phyloP scores from a whole-genome alignment of 495 filamentous ascomycete genomes.

The Trypethelium eluteriae region DNA sequence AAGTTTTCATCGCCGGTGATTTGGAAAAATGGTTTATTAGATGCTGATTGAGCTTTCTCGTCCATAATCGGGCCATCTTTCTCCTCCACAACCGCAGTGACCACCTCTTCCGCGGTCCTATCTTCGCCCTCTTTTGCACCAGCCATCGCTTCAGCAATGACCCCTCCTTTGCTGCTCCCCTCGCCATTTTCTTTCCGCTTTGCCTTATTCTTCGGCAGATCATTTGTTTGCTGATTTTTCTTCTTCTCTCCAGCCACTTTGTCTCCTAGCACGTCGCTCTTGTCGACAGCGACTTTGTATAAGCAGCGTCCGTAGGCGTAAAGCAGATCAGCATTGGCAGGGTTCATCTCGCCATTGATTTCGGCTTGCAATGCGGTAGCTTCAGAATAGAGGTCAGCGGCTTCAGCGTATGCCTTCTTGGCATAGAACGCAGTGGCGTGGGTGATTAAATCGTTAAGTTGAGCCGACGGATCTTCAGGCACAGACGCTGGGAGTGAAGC shows the following conservation, averaged over 20 bases:
- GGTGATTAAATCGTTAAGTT: constrained; percentile 43
- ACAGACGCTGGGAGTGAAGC: constrained; percentile 13
- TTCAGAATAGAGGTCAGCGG: constrained; percentile 77
- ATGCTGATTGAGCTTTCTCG: constrained; percentile 35
- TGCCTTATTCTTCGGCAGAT: constrained; percentile 25
- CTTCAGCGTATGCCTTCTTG: constrained; percentile 74
- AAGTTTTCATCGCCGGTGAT: constrained; percentile 93
- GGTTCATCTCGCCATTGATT: constrained; percentile 83
- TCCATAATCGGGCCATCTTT: constrained; percentile 37
- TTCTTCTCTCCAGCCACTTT: constrained; percentile 60
- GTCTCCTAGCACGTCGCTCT: constrained; percentile 86
- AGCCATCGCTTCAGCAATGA: constrained; percentile 22
- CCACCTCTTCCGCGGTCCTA: constrained; percentile 39
- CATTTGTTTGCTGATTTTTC: constrained; percentile 27
- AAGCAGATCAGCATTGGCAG: constrained; percentile 83
- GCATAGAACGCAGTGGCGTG: constrained; percentile 64
- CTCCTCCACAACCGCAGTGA: constrained; percentile 38
- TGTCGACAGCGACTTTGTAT: constrained; percentile 85
- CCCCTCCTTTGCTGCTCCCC: constrained; percentile 20
- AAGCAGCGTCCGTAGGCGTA: constrained; percentile 88
- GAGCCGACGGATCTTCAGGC: constrained; percentile 23
- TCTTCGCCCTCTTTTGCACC: constrained; percentile 29
- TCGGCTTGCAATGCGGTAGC: constrained; percentile 85
- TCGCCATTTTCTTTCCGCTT: constrained; percentile 24
- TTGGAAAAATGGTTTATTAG: constrained; percentile 71